A percentile compares a stretch with the other conserved stretches of the same genome.
phyloP scores from a whole-genome alignment of 805 yeast genomes.

The Soucietia sequanensis region DNA sequence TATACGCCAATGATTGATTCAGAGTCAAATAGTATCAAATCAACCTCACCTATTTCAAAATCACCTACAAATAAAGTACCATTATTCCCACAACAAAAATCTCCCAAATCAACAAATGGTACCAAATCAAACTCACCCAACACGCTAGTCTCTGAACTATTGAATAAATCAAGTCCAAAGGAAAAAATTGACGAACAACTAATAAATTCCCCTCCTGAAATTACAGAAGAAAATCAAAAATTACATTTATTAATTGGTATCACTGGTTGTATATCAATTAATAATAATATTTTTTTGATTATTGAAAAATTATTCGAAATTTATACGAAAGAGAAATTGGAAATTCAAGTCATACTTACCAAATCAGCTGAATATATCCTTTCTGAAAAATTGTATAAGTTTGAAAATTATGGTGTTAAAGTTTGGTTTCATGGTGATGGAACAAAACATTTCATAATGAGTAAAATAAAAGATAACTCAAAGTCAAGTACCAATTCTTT shows the following conservation, averaged over 20 bases:
- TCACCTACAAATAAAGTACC: no score
- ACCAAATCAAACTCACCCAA: neutral
- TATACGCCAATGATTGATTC: constrained; percentile 4
- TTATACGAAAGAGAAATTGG: constrained; percentile 17
- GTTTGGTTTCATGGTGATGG: constrained; percentile 24
- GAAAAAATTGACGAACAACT: no score
- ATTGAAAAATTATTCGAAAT: constrained; percentile 23
- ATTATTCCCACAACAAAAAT: no score
- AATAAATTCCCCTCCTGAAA: neutral
- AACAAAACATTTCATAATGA: constrained; percentile 11
- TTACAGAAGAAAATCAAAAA: constrained; percentile 12
- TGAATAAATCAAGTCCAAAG: neutral
- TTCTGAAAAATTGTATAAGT: constrained; percentile 16
- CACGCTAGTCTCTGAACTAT: neutral
- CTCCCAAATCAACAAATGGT: neutral
- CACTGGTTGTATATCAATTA: constrained; percentile 23
- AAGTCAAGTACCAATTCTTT: constrained; percentile 1
- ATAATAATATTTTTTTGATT: constrained; percentile 18
- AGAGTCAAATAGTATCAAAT: constrained; percentile 3
- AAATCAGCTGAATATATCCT: constrained; percentile 21
- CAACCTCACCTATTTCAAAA: constrained; percentile 3
- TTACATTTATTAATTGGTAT: constrained; percentile 24
- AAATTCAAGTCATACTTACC: constrained; percentile 25
- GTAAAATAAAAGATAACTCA: constrained; percentile 7
- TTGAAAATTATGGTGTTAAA: constrained; percentile 20